Evolutionary conservation across 2,329 filamentous ascomycete genomes (phyloP).

Genomic region (Aspergillus calidoustus): DNA sequence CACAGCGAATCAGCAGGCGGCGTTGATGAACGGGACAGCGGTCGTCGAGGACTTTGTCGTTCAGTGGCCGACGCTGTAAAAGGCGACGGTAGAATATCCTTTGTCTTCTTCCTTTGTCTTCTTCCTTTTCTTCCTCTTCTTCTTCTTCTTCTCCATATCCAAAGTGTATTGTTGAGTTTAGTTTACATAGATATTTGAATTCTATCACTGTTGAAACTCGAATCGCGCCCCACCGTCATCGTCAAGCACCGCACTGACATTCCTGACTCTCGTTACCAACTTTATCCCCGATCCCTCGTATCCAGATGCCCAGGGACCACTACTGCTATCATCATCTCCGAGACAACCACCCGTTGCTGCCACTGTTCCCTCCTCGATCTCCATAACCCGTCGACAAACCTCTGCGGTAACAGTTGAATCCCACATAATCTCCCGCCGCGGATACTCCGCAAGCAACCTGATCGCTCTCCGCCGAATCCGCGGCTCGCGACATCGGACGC

Average conservation of each 20-base stretch:
- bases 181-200: neutral
- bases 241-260: neutral
- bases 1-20: slow-evolving; percentile 2
- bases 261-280: neutral
- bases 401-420: neutral
- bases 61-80: neutral
- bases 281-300: no score
- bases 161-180: neutral
- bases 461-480: neutral
- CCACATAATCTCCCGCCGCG: neutral
- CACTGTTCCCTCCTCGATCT: neutral
- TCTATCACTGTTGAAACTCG: neutral
- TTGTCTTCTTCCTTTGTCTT: neutral
- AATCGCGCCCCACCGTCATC: neutral
- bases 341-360: neutral
- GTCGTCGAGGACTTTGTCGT: slow-evolving; percentile 7
- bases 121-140: no score
- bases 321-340: neutral
- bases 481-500: neutral
- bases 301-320: no score
- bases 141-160: no score
- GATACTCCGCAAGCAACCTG: neutral
- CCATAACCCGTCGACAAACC: neutral
- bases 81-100: no score
- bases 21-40: slow-evolving; percentile 4